These are phyloP conservation scores for Ceratocystis eucalypticola DNA, from an alignment of 2,329 filamentous ascomycete species.

Conservation along the genomic window DNA sequence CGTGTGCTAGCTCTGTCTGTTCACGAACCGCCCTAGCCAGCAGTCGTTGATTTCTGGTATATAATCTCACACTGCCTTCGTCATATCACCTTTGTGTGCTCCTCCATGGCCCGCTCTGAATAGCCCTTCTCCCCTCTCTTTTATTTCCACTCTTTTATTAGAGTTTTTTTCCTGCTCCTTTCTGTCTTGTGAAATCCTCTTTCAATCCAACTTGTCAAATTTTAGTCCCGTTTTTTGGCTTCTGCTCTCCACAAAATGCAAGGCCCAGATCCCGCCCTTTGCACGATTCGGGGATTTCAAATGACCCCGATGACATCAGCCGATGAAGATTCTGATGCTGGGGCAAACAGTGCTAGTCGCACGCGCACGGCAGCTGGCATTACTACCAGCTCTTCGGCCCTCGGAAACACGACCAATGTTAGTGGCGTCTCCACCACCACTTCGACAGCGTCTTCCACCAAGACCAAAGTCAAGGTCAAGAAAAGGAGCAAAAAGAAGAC, in stretches of 20 bases:
- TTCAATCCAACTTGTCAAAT: not conserved
- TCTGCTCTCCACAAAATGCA: constrained; percentile 24
- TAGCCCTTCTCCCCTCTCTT: constrained; percentile 11
- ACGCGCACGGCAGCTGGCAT: not conserved
- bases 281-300: constrained; percentile 44
- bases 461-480: constrained; percentile 10
- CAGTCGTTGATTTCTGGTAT: not conserved
- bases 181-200: constrained; percentile 6
- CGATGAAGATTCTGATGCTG: constrained; percentile 43
- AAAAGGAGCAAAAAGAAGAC: constrained; percentile 24
- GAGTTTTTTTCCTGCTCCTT: constrained; percentile 13
- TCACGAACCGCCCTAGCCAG: constrained; percentile 15
- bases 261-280: constrained; percentile 31
- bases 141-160: constrained; percentile 16
- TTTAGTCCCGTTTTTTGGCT: constrained; percentile 32
- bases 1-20: not conserved
- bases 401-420: constrained; percentile 1
- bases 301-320: constrained; percentile 41
- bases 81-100: not conserved
- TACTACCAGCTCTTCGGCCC: not conserved
- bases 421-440: no score
- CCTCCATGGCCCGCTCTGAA: not conserved
- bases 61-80: not conserved
- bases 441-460: constrained; percentile 10
- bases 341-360: not conserved